Base-by-base conservation (phyloP, 257 asterid genomes). In the Henckelia pumila region DNA sequence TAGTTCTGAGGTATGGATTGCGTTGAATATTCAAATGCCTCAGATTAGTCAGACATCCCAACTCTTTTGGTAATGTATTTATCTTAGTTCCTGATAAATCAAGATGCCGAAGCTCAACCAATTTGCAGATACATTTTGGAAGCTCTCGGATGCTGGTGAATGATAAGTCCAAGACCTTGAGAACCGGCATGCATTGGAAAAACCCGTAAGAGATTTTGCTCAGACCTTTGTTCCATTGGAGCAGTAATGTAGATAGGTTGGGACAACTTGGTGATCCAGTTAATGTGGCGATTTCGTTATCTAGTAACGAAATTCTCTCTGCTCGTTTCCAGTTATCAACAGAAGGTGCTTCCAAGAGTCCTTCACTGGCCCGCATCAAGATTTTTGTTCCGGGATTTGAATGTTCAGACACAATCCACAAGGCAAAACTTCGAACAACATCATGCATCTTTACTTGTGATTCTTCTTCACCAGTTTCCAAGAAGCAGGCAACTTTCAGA, bases 11-110 rank as follows among this genome's bases (percentile, higher is more conserved):
- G 71, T 79, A 74, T 26, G 71, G 79, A 59, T 71, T 82, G 16
- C 87, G 81, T 65, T 82, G 87, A 71, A 79, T 16, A 67, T 76
- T 79, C 81, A 82, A 75, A 53, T 79, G 84, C 68, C 64, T 73
- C 37, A 82, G 56, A 20, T 64, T 74, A 69, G 66, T 59, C 40
- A 82, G 78, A 11, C 21, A 59, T 20, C 87, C 82, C 35, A 82
- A 64, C 73, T 79, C 82, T 25, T 16, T 63, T 29, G 84, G 87
- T 60, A 79, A 75, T 10, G 79, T 61, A 47, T 61, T 71, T 32
- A 82, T 61, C 78, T 82, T 79, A 24, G 87, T 82, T 59, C 87
- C 76, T 3, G 88, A 83, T 10, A 83, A 73, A 73, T 83, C 88
- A 30, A 83, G 82, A 71, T 80, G 81, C 63, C 71, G 75, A 65